Evolutionary conservation across 495 filamentous ascomycete species (phyloP).

Genomic region (Articulospora tetracladia): DNA sequence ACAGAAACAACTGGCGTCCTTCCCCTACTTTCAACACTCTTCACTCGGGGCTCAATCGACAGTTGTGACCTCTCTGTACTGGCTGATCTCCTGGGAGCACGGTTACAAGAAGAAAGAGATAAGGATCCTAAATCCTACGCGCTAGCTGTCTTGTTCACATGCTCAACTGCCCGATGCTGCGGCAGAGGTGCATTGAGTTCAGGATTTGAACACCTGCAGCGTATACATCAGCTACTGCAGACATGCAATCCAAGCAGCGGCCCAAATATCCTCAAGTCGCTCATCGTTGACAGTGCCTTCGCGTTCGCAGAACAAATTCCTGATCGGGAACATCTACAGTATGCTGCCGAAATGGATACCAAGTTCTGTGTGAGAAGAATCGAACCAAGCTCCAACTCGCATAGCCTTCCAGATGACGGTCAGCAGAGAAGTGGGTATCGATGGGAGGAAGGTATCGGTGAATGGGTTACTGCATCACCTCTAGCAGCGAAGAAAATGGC

Average conservation of each 20-base stretch:
- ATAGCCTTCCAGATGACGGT: background rate
- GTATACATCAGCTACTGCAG: slow-evolving; percentile 22
- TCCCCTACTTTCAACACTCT: slow-evolving; percentile 1
- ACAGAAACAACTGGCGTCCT: background rate
- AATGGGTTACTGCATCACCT: slow-evolving; percentile 45
- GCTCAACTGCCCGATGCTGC: slow-evolving; percentile 32
- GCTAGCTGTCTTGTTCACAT: slow-evolving; percentile 29
- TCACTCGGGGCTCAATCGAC: background rate
- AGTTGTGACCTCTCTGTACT: slow-evolving; percentile 1
- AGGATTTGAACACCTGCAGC: slow-evolving; percentile 32
- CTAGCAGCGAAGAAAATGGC: background rate
- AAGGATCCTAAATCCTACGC: slow-evolving; percentile 3
- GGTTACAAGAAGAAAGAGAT: background rate
- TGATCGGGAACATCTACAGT: slow-evolving; percentile 19
- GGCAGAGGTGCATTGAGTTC: slow-evolving; percentile 28
- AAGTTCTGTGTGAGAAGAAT: slow-evolving; percentile 4
- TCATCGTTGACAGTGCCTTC: slow-evolving; percentile 24
- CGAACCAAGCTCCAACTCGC: background rate
- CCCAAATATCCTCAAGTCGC: slow-evolving; percentile 1
- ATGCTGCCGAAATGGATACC: slow-evolving; percentile 16
- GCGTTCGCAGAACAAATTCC: slow-evolving; percentile 20
- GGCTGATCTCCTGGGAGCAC: background rate
- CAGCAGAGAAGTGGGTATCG: slow-evolving; percentile 27
- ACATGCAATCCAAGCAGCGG: background rate
- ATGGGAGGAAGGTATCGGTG: slow-evolving; percentile 52